Base-by-base conservation (phyloP, 192 early-diverging fungal genomes). In the Coemansia sp. region DNA sequence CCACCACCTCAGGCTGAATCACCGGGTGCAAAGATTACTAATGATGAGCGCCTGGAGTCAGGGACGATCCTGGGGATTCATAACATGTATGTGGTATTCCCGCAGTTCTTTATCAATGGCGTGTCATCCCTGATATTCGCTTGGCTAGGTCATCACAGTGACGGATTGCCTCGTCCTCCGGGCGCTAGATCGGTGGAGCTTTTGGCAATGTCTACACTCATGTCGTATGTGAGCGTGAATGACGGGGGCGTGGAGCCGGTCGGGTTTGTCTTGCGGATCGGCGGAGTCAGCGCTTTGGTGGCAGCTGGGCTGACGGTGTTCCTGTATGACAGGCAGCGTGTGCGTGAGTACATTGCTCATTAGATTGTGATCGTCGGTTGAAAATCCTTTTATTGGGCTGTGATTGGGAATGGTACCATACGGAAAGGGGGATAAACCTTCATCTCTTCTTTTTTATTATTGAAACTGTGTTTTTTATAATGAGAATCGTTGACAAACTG, bases 51-150 rank as follows among this genome's bases (percentile, higher is more conserved):
- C 19, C 69, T 77, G 38, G 80, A 77, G 19, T 87, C 90, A 1
- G 92, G 92, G 9, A 84, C 93, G 59, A 87, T 95, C 9, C 77
- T 97, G 39, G 97, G 96, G 1, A 94, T 99, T 32, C 95, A 97
- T 76, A 99, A 99, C 74, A 93, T 98, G 85, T 97, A 95, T 70
- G 93, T 99, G 71, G 94, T 95, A 15, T 76, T 96, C 29, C 97
- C 97, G 34, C 97, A 99, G 81, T 94, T 99, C 81, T 82, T 89
- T 0, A 89, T 83, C 53, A 83, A 83, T 45, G 80, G 64, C 8
- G 32, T 83, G 4, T 77, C 80, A 31, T 72, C 80, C 27, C 64
- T 83, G 51, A 64, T 83, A 14, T 83, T 83, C 70, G 75, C 75
- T 7, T 77, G 75, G 75, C 57, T 83, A 4, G 75, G 80, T 19